Evolutionary conservation across 1,284 basidiomycete genomes (phyloP).

Genomic region (Austroboletus niveus): DNA sequence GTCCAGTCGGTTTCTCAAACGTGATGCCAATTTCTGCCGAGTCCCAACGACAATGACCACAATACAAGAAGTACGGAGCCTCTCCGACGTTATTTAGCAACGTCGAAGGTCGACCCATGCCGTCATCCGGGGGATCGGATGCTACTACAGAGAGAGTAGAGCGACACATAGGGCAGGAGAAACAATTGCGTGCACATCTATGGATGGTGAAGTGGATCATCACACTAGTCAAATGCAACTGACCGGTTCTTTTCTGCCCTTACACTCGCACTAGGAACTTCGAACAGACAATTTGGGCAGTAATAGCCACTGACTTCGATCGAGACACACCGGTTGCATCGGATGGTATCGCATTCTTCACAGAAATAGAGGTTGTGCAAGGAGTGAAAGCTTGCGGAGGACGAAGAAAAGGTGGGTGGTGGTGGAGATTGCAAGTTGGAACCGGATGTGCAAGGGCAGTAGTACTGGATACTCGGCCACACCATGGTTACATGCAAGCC

Average conservation of each 20-base stretch:
- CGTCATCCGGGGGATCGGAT: conserved; percentile 74
- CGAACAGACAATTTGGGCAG: conserved; percentile 98
- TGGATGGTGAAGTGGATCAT: conserved; percentile 7
- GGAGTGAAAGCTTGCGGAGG: conserved; percentile 75
- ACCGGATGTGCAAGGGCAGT: conserved; percentile 63
- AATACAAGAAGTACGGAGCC: conserved; percentile 89
- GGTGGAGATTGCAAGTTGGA: conserved; percentile 60
- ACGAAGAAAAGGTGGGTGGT: conserved; percentile 71
- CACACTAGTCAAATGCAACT: conserved; percentile 10
- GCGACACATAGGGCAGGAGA: conserved; percentile 89
- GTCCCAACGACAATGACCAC: conserved; percentile 94
- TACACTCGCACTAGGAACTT: conserved; percentile 95
- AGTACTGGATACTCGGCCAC: conserved; percentile 53
- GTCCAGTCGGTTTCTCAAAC: conserved; percentile 94
- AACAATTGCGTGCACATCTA: conserved; percentile 97
- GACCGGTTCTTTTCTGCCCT: conserved; percentile 93
- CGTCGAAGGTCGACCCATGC: conserved; percentile 49
- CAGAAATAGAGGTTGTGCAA: conserved; percentile 92
- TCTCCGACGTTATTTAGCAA: conserved; percentile 64
- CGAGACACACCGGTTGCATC: conserved; percentile 90
- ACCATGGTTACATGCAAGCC: conserved; percentile 7
- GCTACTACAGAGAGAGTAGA: conserved; percentile 87
- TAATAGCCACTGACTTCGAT: conserved; percentile 96
- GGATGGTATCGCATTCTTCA: conserved; percentile 94
- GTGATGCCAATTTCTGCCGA: conserved; percentile 86